These are phyloP conservation scores for Peribolospora baueri DNA, from an alignment of 768 basidiomycete genomes.

Conservation along the genomic window DNA sequence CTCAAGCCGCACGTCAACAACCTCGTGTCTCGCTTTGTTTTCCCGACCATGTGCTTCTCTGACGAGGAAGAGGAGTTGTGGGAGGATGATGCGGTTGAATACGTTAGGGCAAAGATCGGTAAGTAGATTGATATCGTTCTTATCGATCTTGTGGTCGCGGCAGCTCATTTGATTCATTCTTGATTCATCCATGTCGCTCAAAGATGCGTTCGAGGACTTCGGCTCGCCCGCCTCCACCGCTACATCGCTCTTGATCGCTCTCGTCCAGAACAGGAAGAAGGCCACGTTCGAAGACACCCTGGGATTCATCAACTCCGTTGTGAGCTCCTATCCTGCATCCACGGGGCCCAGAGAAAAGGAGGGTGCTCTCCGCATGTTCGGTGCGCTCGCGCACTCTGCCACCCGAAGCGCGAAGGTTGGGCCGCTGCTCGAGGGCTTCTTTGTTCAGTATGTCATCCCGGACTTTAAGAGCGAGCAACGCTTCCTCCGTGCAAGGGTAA, in stretches of 20 bases:
- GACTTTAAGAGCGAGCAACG: slow-evolving; percentile 42
- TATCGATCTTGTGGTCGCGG: background rate
- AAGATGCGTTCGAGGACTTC: slow-evolving; percentile 61
- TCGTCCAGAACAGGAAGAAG: slow-evolving; percentile 57
- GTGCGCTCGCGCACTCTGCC: slow-evolving; percentile 49
- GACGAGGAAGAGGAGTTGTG: slow-evolving; percentile 41
- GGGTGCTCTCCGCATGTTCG: slow-evolving; percentile 62
- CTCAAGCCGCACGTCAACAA: slow-evolving; percentile 63
- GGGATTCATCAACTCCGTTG: slow-evolving; percentile 34
- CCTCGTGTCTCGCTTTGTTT: slow-evolving; percentile 56
- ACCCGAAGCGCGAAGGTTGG: slow-evolving; percentile 65
- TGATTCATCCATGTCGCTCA: background rate
- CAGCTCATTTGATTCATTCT: background rate
- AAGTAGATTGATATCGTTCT: slow-evolving; percentile 8
- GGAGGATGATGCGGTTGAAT: slow-evolving; percentile 63
- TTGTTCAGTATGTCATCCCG: slow-evolving; percentile 46
- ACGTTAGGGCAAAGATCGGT: slow-evolving; percentile 48
- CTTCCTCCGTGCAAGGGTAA: slow-evolving; percentile 46
- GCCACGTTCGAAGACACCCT: slow-evolving; percentile 60
- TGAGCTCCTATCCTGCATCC: slow-evolving; percentile 9
- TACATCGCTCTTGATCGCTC: slow-evolving; percentile 43
- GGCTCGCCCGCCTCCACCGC: slow-evolving; percentile 54
- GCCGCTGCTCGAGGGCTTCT: slow-evolving; percentile 49
- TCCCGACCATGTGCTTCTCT: slow-evolving; percentile 66
- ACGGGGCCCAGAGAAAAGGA: slow-evolving; percentile 38